Evolutionary conservation across 495 filamentous ascomycete species (phyloP), one percentile per base, ranked within the genome.

Genomic region (Podospora pseudocomata): DNA sequence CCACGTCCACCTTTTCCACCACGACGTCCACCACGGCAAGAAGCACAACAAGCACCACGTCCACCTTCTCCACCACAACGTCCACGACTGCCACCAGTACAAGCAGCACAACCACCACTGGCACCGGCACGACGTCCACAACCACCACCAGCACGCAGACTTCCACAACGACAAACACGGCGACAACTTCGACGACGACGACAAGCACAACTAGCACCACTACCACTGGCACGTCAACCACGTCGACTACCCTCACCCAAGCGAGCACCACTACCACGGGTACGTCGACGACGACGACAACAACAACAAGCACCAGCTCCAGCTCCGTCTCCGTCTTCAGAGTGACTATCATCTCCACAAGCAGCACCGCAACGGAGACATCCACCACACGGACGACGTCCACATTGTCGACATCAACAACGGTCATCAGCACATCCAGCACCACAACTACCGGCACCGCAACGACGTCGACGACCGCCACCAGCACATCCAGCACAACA

Each of bases 381-480:
- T 28, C 60, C 30, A 62, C 60, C 32, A 62, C 60, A 6, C 13
- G 30, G 5, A 62, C 60, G 5, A 32, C 60, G 32, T 7, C 60
- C 23, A 62, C 60, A 7, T 5, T 15, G 13, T 15, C 19, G 2
- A 16, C 23, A 2, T 9, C 60, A 34, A 30, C 18, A 15, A 62
- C 60, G 60, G 27, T 26, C 4, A 32, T n/a, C 5, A 30, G 1
- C 23, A 30, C 60, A 6, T 32, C 23, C 30, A 34, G 30, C 9
- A 62, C 18, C 16, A 62, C 60, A 5, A 58, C 55, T 5, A 58
- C 55, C n/a, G 55, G 55, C 18, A 62, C 60, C 9, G 20, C 23
- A 2, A 62, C 60, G 2, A 62, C 60, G 23, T 62, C 30, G 4
- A 62, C 60, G n/a, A 62, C 60, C 27, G 26, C 23, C 27, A 62